These are phyloP conservation scores for Schwanniomyces polymorphus DNA, from an alignment of 805 yeast genomes.

Conservation along the genomic window DNA sequence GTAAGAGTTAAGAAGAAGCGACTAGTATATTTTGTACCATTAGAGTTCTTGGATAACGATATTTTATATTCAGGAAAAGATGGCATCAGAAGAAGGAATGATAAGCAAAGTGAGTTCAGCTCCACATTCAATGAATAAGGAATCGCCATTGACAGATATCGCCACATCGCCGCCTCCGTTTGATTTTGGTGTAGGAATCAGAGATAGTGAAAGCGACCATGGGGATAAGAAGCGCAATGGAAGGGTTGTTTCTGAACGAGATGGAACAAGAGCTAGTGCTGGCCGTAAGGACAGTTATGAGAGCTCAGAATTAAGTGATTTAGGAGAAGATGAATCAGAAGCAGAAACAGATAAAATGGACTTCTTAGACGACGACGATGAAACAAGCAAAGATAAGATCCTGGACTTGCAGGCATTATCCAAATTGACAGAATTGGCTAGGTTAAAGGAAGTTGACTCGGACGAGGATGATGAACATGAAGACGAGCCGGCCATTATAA, in stretches of 20 bases:
- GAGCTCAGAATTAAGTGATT: slow-evolving; percentile 48
- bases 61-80: not conserved
- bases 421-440: slow-evolving; percentile 42
- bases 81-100: slow-evolving; percentile 2
- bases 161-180: slow-evolving; percentile 42
- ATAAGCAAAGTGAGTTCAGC: slow-evolving; percentile 2
- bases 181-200: slow-evolving; percentile 17
- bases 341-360: slow-evolving; percentile 92
- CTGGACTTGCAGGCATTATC: slow-evolving; percentile 41
- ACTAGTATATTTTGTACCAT: not conserved
- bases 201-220: not conserved
- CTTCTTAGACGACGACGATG: slow-evolving; percentile 35
- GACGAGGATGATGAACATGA: slow-evolving; percentile 26
- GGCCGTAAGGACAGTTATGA: slow-evolving; percentile 27
- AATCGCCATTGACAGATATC: slow-evolving; percentile 41
- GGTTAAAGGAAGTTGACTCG: slow-evolving; percentile 36
- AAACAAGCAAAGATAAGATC: slow-evolving; percentile 17
- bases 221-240: not conserved
- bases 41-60: not conserved
- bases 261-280: not conserved
- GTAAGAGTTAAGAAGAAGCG: not conserved
- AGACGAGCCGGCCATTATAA: slow-evolving; percentile 9
- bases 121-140: slow-evolving; percentile 20
- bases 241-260: not conserved
- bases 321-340: slow-evolving; percentile 69